phyloP scores from a whole-genome alignment of 495 filamentous ascomycete genomes.

The Daldinia caldariorum region DNA sequence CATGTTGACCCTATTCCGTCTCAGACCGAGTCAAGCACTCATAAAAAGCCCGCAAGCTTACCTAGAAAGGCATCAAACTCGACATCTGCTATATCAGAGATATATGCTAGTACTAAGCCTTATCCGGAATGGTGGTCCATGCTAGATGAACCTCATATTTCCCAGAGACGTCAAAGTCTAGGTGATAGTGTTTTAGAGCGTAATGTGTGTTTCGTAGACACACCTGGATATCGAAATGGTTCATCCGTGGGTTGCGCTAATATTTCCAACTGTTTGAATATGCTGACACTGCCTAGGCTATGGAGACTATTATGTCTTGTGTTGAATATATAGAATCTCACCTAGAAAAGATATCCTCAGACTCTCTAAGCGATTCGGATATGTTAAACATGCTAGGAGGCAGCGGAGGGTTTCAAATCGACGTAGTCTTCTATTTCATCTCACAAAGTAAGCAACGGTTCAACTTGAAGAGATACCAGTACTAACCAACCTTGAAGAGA shows the following conservation, averaged over 20 bases:
- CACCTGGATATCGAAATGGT: constrained; percentile 73
- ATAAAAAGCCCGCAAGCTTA: constrained; percentile 35
- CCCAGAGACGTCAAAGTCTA: constrained; percentile 79
- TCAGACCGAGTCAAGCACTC: constrained; percentile 31
- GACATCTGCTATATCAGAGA: constrained; percentile 73
- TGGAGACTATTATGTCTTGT: constrained; percentile 74
- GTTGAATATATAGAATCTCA: constrained; percentile 76
- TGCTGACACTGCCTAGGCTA: constrained; percentile 52
- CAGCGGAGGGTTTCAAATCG: constrained; percentile 86
- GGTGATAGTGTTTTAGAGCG: constrained; percentile 87
- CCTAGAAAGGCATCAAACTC: constrained; percentile 39
- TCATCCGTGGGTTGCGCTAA: constrained; percentile 61
- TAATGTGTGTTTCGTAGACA: constrained; percentile 96
- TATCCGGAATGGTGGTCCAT: constrained; percentile 98
- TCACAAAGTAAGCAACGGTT: constrained; percentile 46
- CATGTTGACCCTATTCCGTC: constrained; percentile 84
- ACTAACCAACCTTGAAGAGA: constrained; percentile 59
- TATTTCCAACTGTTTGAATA: background rate
- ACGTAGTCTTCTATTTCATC: constrained; percentile 86
- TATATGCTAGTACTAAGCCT: constrained; percentile 91
- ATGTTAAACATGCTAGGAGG: constrained; percentile 83
- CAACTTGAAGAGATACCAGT: background rate
- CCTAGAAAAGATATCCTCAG: constrained; percentile 69
- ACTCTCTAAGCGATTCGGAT: constrained; percentile 74
- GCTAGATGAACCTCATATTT: constrained; percentile 74